Conservation (phyloP, 768 basidiomycete species). For the Amanita polypyramis region DNA sequence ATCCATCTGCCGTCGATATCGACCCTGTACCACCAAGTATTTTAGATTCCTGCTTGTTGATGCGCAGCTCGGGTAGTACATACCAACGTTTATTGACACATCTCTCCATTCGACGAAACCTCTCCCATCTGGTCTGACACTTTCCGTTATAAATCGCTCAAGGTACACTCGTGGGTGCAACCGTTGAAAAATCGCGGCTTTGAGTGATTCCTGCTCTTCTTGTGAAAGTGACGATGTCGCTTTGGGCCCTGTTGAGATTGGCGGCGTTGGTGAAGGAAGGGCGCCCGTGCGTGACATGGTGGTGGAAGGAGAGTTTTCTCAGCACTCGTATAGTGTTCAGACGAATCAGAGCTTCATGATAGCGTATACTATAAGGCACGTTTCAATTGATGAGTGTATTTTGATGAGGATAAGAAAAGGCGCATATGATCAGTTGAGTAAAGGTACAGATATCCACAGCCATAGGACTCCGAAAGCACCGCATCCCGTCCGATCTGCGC, state of each 20-base stretch:
- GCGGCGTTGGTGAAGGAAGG: not conserved
- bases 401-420: too few species aligned
- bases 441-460: too few species aligned
- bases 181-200: slow-evolving; percentile 66
- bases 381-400: too few species aligned
- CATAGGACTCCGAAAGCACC: too few species aligned
- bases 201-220: slow-evolving; percentile 27
- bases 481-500: too few species aligned
- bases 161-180: slow-evolving; percentile 86
- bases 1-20: slow-evolving; percentile 89
- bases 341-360: too few species aligned
- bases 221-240: slow-evolving; percentile 10
- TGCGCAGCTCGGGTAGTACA: slow-evolving; percentile 14
- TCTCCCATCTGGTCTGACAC: slow-evolving; percentile 78
- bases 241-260: not conserved
- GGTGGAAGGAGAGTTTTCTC: not conserved
- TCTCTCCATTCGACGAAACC: slow-evolving; percentile 60
- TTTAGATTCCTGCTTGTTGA: not conserved
- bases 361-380: too few species aligned
- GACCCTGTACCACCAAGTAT: slow-evolving; percentile 45
- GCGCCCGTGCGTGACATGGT: slow-evolving; percentile 2
- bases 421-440: too few species aligned
- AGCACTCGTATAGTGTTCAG: too few species aligned
- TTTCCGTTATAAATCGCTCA: slow-evolving; percentile 71
- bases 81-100: slow-evolving; percentile 72